phyloP scores from a whole-genome alignment of 2,329 filamentous ascomycete genomes.

The Alternaria atra region DNA sequence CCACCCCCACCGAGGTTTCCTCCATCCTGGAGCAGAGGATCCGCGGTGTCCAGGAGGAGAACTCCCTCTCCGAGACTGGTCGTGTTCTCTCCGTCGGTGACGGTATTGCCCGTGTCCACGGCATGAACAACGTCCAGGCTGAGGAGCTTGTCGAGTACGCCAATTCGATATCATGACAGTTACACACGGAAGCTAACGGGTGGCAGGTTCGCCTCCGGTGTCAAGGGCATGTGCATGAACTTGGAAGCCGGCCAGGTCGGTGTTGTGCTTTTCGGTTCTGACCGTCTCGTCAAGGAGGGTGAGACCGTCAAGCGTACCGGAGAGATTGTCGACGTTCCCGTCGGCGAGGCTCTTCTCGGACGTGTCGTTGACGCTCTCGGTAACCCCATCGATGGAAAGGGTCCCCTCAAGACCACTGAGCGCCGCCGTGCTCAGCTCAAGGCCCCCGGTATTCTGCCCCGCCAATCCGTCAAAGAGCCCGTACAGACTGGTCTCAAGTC shows the following conservation, averaged over 20 bases:
- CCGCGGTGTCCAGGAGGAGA: constrained; percentile 97
- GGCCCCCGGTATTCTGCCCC: constrained; percentile 97
- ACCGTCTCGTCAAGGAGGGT: constrained; percentile 99
- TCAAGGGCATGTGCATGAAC: constrained; percentile 99
- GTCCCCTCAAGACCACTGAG: constrained; percentile 90
- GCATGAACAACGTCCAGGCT: constrained; percentile 99
- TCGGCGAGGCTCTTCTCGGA: constrained; percentile 90
- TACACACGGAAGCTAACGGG: constrained; percentile 38
- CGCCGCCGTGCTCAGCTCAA: constrained; percentile 97
- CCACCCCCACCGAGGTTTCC: constrained; percentile 95
- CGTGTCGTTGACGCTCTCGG: constrained; percentile 98
- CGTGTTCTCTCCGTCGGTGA: constrained; percentile 99
- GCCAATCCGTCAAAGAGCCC: constrained; percentile 96
- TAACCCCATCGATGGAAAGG: constrained; percentile 99
- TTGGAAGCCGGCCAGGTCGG: constrained; percentile 99
- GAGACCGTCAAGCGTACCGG: constrained; percentile 99
- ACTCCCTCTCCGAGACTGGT: constrained; percentile 95
- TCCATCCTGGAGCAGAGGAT: constrained; percentile 99
- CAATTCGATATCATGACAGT: constrained; percentile 17
- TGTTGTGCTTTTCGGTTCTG: constrained; percentile 99
- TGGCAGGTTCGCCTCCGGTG: constrained; percentile 93
- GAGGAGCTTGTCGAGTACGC: constrained; percentile 99
- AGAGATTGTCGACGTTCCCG: constrained; percentile 98
- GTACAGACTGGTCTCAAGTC: constrained; percentile 99
- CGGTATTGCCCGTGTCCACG: constrained; percentile 99